Evolutionary conservation across 768 basidiomycete species (phyloP).

Genomic region (Psilocybe azurescens): DNA sequence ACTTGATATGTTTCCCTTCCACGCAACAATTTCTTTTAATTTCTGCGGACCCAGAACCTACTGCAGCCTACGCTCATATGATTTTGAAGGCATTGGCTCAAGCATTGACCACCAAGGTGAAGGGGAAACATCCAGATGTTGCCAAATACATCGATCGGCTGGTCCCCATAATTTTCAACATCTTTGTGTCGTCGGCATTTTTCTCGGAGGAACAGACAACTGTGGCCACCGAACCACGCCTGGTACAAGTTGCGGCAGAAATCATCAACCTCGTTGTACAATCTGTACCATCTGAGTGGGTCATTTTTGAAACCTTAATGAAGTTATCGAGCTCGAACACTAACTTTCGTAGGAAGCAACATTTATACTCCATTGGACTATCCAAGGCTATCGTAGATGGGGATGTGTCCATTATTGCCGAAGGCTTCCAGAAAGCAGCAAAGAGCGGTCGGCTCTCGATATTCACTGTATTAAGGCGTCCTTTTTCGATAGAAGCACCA

Average conservation of each 20-base stretch:
- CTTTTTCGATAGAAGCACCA: not conserved
- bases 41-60: constrained; percentile 54
- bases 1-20: constrained; percentile 58
- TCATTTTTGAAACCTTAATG: constrained; percentile 21
- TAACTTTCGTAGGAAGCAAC: constrained; percentile 60
- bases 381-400: constrained; percentile 64
- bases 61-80: constrained; percentile 86
- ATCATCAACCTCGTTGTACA: constrained; percentile 74
- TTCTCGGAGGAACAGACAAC: constrained; percentile 28
- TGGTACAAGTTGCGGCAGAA: constrained; percentile 66
- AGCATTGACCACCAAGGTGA: constrained; percentile 55
- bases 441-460: constrained; percentile 47
- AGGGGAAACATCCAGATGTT: constrained; percentile 70
- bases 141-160: constrained; percentile 81
- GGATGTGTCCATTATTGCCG: constrained; percentile 52
- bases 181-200: constrained; percentile 55
- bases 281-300: constrained; percentile 69
- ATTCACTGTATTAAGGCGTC: constrained; percentile 48
- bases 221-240: constrained; percentile 47
- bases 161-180: constrained; percentile 70
- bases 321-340: not conserved
- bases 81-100: constrained; percentile 73
- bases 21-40: constrained; percentile 13
- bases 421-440: constrained; percentile 59
- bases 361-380: constrained; percentile 47